A percentile compares a stretch with the other conserved stretches of the same genome.
Conservation (phyloP, 768 basidiomycete genomes). For the Lentinula aciculospora region DNA sequence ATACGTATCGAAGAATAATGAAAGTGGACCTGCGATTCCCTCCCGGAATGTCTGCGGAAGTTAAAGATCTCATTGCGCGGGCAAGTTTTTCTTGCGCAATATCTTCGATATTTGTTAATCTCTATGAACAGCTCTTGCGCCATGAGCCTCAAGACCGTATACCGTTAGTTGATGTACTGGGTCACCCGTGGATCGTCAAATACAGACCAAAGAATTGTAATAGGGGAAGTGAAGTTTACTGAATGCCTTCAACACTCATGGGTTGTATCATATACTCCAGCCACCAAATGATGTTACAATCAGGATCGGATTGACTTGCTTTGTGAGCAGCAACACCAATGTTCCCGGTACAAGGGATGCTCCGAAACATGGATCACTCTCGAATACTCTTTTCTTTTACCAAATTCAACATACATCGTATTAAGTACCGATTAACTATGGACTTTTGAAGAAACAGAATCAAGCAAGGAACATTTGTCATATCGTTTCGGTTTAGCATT, state of each 20-base stretch:
- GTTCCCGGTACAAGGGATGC: background rate
- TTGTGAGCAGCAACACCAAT: background rate
- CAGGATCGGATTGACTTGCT: background rate
- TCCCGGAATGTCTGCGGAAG: slow-evolving; percentile 51
- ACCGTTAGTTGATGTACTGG: slow-evolving; percentile 65
- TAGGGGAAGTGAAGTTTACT: slow-evolving; percentile 4
- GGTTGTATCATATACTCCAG: too few species aligned
- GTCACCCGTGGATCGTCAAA: slow-evolving; percentile 84
- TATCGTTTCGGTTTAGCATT: background rate
- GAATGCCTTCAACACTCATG: background rate
- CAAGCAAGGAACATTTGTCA: background rate
- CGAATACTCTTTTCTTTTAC: too few species aligned
- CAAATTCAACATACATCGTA: too few species aligned
- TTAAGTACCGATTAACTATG: too few species aligned
- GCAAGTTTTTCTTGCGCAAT: slow-evolving; percentile 27
- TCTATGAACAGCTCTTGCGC: slow-evolving; percentile 64
- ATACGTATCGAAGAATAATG: slow-evolving; percentile 87
- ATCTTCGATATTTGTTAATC: background rate
- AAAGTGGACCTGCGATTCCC: slow-evolving; percentile 79
- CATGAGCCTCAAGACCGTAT: slow-evolving; percentile 77
- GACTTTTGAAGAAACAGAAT: too few species aligned
- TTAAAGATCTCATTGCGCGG: slow-evolving; percentile 57
- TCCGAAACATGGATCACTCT: background rate
- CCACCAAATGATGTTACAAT: too few species aligned
- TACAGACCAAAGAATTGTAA: slow-evolving; percentile 43